Conservation (phyloP, 768 basidiomycete genomes). For the Amanita pseudoporphyria region DNA sequence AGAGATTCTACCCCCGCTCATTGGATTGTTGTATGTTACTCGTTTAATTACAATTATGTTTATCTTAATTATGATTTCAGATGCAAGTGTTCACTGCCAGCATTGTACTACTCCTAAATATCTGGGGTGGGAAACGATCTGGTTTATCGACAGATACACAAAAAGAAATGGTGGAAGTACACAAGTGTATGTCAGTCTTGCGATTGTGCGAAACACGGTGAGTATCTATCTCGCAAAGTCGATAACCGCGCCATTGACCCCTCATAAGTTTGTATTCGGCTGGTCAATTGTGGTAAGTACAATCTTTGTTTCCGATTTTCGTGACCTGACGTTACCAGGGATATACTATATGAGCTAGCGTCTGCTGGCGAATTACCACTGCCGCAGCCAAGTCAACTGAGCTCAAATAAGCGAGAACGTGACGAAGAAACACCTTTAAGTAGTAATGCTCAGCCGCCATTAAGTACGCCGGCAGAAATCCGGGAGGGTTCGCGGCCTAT, state of each 20-base stretch:
- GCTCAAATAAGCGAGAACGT: slow-evolving; percentile 51
- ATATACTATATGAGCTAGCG: slow-evolving; percentile 64
- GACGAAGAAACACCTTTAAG: slow-evolving; percentile 39
- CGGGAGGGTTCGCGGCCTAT: not conserved
- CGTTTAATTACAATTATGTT: not conserved
- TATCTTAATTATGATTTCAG: slow-evolving; percentile 12
- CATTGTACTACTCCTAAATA: slow-evolving; percentile 55
- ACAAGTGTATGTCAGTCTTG: slow-evolving; percentile 51
- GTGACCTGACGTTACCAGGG: slow-evolving; percentile 33
- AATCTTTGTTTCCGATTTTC: slow-evolving; percentile 13
- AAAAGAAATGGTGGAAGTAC: slow-evolving; percentile 55
- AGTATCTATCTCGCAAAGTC: not conserved
- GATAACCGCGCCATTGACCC: not conserved
- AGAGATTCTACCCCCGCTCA: slow-evolving; percentile 17
- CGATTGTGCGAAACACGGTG: slow-evolving; percentile 26
- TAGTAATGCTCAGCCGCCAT: not conserved
- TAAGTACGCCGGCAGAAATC: slow-evolving; percentile 9
- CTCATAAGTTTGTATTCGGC: slow-evolving; percentile 27
- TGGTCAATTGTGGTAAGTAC: slow-evolving; percentile 33
- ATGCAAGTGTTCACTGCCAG: slow-evolving; percentile 35
- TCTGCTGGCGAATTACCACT: slow-evolving; percentile 63
- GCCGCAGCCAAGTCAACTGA: slow-evolving; percentile 42
- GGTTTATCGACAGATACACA: slow-evolving; percentile 37
- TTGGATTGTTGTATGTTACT: not conserved
- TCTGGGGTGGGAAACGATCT: slow-evolving; percentile 53